A percentile compares a stretch with the other conserved stretches of the same genome.
phyloP scores from a whole-genome alignment of 345 rosid species.

The Pelargonium nanum region DNA sequence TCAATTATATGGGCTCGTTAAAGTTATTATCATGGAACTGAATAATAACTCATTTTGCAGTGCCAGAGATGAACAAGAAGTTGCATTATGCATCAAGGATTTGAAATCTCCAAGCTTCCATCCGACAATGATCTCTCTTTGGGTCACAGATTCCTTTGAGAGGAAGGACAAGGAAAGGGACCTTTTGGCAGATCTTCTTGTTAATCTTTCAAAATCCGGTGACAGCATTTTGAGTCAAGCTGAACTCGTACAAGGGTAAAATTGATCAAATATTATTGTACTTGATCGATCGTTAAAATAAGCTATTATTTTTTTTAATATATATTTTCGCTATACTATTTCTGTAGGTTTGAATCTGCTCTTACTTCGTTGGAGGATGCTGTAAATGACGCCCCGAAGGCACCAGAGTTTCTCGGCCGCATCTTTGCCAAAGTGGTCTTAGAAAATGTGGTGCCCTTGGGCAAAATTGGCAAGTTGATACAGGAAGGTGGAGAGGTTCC shows the following conservation, averaged over 20 bases:
- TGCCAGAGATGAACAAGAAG: slow-evolving; percentile 83
- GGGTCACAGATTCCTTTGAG: slow-evolving; percentile 95
- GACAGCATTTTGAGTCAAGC: slow-evolving; percentile 33
- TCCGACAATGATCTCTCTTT: slow-evolving; percentile 76
- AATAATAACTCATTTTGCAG: slow-evolving; percentile 27
- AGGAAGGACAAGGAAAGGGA: slow-evolving; percentile 83
- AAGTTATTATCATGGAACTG: not conserved
- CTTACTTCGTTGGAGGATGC: slow-evolving; percentile 72
- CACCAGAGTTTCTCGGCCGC: slow-evolving; percentile 68
- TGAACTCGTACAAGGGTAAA: slow-evolving; percentile 76
- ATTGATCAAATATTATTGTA: no score
- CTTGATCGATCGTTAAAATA: no score
- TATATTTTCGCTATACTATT: not conserved
- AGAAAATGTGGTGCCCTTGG: slow-evolving; percentile 40
- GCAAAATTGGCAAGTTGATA: slow-evolving; percentile 49
- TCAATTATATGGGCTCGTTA: not conserved
- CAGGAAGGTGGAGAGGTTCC: slow-evolving; percentile 63
- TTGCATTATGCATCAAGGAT: slow-evolving; percentile 75
- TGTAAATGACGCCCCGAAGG: slow-evolving; percentile 86
- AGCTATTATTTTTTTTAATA: no score
- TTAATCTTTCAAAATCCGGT: slow-evolving; percentile 44
- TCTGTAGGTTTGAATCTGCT: slow-evolving; percentile 59
- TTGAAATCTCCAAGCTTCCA: slow-evolving; percentile 66
- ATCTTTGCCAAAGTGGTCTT: slow-evolving; percentile 48
- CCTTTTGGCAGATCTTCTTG: slow-evolving; percentile 71